Base-by-base conservation (phyloP, 2,329 filamentous ascomycete genomes). In the Monosporascus sp. region DNA sequence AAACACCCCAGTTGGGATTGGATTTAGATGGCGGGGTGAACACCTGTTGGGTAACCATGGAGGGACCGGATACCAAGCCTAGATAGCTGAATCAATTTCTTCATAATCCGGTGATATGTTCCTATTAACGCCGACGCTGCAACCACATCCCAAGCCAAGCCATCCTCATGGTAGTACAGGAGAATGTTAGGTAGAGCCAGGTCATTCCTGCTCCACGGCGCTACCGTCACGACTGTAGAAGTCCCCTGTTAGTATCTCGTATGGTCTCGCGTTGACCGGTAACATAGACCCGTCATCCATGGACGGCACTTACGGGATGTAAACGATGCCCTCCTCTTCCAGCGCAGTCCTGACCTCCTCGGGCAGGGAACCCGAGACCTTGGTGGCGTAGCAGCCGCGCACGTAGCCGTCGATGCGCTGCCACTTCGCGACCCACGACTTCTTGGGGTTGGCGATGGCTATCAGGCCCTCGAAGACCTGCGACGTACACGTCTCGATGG, bases 361-460 rank as follows among this genome's bases (percentile, higher is more conserved):
- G 5, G 85, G 84, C 54, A 88, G 72, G 67, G 89, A 84, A 18
- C 94, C 94, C 35, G 88, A 90, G 24, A 99, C 94, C 75, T 97
- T 97, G 52, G 91, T 89, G 18, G 94, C 94, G 74, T 99, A 99
- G 54, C 95, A 86, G 51, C 94, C 94, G 17, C 85, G 82, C 50
- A 94, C 87, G 70, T 96, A 97, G 52, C 83, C 84, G 69, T 97
- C 90, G 55, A 99, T 75, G 8, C 94, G 83, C 78, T 97, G 91
- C 88, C 92, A 97, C 68, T 90, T 89, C n/a, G 93, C 92, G 48
- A 97, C 90, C 94, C 94, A 99, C 65, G 89, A 95, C 61, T 79
- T 82, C 44, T 76, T 75, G n/a, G 92, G 92, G 68, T 97, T 87
- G 48, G 87, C 84, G 38, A 97, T 80, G 41, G 89, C 85, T 69